Evolutionary conservation across 73 alveolate genomes (phyloP).

Genomic region (Paramecium sonneborni): DNA sequence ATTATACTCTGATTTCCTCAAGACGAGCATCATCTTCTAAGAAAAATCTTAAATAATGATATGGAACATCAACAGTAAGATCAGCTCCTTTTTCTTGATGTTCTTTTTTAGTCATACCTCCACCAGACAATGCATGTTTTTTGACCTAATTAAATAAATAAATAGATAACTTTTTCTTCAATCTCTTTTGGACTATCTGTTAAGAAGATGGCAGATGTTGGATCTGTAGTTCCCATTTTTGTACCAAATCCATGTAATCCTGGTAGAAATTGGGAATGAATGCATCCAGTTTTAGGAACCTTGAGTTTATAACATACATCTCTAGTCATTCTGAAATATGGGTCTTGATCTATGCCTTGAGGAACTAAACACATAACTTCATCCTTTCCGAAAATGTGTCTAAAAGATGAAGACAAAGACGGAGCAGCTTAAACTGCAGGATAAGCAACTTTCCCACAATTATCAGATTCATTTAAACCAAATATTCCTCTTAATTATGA

Average conservation of each 20-base stretch:
- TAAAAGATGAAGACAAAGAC: slow-evolving; percentile 95
- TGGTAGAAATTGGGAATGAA: slow-evolving; percentile 97
- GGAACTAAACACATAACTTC: slow-evolving; percentile 96
- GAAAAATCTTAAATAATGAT: slow-evolving; percentile 93
- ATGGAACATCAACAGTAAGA: slow-evolving; percentile 91
- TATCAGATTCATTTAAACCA: slow-evolving; percentile 97
- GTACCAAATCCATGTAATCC: slow-evolving; percentile 92
- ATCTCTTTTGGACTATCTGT: slow-evolving; percentile 89
- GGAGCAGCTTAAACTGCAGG: slow-evolving; percentile 99
- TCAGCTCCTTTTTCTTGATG: slow-evolving; percentile 98
- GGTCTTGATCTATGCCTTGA: slow-evolving; percentile 99
- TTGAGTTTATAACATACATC: slow-evolving; percentile 95
- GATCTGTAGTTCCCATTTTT: slow-evolving; percentile 86
- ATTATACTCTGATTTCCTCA: slow-evolving; percentile 85
- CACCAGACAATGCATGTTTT: slow-evolving; percentile 98
- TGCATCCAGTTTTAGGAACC: slow-evolving; percentile 94
- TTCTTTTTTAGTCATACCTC: slow-evolving; percentile 95
- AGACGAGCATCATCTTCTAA: slow-evolving; percentile 96
- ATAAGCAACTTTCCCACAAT: slow-evolving; percentile 96
- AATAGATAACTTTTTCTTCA: slow-evolving; percentile 78
- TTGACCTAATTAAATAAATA: slow-evolving; percentile 67
- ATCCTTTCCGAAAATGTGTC: slow-evolving; percentile 87
- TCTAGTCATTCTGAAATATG: slow-evolving; percentile 99
- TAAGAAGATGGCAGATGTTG: slow-evolving; percentile 83
- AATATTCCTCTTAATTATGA: slow-evolving; percentile 88